Base-by-base conservation (phyloP, 371 early-diverging fungal genomes). In the Dichotomocladium elegans region DNA sequence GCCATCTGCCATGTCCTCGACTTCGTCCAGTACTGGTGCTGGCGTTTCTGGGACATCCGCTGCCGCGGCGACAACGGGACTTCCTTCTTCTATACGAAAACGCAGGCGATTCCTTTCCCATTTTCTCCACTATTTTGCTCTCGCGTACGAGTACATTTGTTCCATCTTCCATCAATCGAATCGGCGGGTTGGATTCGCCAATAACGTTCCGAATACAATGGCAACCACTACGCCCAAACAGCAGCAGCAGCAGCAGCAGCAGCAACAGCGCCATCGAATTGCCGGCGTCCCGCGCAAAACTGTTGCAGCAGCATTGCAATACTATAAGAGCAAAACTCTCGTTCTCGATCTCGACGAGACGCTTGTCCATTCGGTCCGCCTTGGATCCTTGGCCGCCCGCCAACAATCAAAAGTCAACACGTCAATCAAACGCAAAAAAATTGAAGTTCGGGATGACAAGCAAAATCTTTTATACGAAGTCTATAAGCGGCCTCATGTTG, bases 301-400 rank as follows among this genome's bases (percentile, higher is more conserved):
- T 19, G 35, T 24, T 34, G 27, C 51, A 4, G 49, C 49, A n/a
- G 55, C 61, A 26, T 37, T 57, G 37, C 60, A 69, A 47, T 76
- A 76, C 37, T 76, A 72, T 37, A 68, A 68, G 45, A 63, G 64
- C 45, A 96, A 96, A 69, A 95, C 92, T 5, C 75, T 99, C 29
- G 93, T 96, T 5, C 73, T 99, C 55, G 99, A 99, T 74, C 76
- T 99, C 47, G 99, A 99, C 60, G 96, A 98, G 70, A 98, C 98
- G 0, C 79, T 99, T 41, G 92, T 99, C 21, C 98, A 97, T 72
- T 92, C 96, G 24, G 70, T 72, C 29, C 60, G 73, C 25, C 55
- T 72, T 30, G 73, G 73, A 2, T 60, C 64, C 12, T 55, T 53
- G 42, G 58, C 55, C 21, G 46, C 64, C 27, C 24, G 41, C n/a